phyloP scores from a whole-genome alignment of 78 protist species.

The Dictyostelium capitatum region DNA sequence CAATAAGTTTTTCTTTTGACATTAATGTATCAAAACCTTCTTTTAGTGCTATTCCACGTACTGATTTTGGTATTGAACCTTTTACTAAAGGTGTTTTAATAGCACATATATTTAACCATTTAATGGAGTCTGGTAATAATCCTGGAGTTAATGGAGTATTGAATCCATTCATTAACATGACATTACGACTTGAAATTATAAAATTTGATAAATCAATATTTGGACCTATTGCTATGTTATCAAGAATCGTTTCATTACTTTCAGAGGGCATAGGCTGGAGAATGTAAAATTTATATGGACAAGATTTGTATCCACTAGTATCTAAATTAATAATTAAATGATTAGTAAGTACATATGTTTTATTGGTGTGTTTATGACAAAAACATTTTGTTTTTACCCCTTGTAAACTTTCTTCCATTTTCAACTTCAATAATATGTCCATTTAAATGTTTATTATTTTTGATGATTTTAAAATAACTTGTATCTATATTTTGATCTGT shows the following conservation, averaged over 20 bases:
- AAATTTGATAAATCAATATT: not conserved
- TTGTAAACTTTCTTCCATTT: not conserved
- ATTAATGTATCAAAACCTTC: not conserved
- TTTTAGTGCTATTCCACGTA: not conserved
- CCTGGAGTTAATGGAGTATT: not conserved
- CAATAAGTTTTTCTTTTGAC: too few species aligned
- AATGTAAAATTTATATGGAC: too few species aligned
- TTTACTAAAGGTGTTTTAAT: not conserved
- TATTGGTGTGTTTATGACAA: not conserved
- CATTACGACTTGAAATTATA: too few species aligned
- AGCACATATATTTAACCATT: not conserved
- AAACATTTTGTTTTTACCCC: not conserved
- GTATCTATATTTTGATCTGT: too few species aligned
- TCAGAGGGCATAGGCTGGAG: too few species aligned
- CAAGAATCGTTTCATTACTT: too few species aligned
- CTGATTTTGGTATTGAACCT: not conserved
- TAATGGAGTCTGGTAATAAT: not conserved
- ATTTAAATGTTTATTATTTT: not conserved
- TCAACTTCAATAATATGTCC: not conserved
- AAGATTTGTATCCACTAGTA: too few species aligned
- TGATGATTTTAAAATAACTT: not conserved
- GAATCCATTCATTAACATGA: not conserved
- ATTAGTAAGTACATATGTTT: too few species aligned
- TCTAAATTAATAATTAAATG: too few species aligned
- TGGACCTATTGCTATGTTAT: too few species aligned